phyloP scores from a whole-genome alignment of 2,329 filamentous ascomycete genomes.

The Gliomastix tumulicola region DNA sequence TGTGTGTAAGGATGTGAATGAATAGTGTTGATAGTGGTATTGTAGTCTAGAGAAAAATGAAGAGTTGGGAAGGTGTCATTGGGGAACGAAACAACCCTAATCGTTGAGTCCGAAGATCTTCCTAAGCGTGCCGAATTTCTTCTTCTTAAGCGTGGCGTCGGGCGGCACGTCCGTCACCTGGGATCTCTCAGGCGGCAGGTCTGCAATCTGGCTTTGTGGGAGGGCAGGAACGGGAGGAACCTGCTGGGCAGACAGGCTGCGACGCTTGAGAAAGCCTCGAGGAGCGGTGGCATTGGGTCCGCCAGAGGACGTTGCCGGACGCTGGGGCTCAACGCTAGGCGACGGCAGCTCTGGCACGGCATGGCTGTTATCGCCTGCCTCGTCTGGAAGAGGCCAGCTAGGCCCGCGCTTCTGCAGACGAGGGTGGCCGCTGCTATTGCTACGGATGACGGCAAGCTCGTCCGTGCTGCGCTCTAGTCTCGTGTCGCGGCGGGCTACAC shows the following conservation, averaged over 20 bases:
- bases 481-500: conserved; percentile 54
- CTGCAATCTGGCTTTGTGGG: no score
- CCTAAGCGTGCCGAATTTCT: conserved; percentile 62
- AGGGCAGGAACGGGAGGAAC: no score
- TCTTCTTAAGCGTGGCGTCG: conserved; percentile 36
- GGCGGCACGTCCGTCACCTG: background rate
- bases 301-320: conserved; percentile 26
- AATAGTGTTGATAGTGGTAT: no score
- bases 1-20: no score
- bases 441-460: conserved; percentile 41
- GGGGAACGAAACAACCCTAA: no score
- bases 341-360: conserved; percentile 14
- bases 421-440: conserved; percentile 14
- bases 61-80: no score
- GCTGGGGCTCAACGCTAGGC: conserved; percentile 13
- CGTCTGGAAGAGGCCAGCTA: conserved; percentile 24
- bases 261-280: conserved; percentile 23
- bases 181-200: no score
- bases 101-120: conserved; percentile 53
- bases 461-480: conserved; percentile 50
- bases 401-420: conserved; percentile 17
- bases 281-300: conserved; percentile 10
- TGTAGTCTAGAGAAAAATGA: no score
- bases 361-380: conserved; percentile 21
- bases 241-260: conserved; percentile 25